Base-by-base conservation (phyloP, 2,329 filamentous ascomycete genomes). In the Sarocladium brachiariae region DNA sequence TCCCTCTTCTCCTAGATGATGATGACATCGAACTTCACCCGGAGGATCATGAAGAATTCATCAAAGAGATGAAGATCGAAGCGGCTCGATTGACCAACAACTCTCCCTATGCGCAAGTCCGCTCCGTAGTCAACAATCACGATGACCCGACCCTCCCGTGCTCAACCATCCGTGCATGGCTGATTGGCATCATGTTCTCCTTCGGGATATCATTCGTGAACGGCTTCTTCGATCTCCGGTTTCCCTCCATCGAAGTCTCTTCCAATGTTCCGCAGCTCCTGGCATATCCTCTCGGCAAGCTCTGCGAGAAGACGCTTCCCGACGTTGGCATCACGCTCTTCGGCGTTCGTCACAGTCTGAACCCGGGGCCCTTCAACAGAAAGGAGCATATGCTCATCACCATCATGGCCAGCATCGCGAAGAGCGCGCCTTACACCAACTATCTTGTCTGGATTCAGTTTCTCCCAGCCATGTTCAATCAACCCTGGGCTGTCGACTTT, bases 361-460 rank as follows among this genome's bases (percentile, higher is more conserved):
- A 80, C 57, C 77, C 78, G 0, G 77, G 77, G 0, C 73, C 72
- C 2, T 82, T 82, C 59, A 76, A 74, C 50, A 74, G 74, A 57
- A 83, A 83, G 63, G 79, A 83, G 61, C 79, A 83, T 58, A 78
- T 79, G 70, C 68, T 83, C 35, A 77, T 81, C 55, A 76, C 75
- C 53, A 77, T 80, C 61, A 80, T 80, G 76, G 79, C 83, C 50
- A 84, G 84, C 60, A 75, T 77, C 11, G 72, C 73, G 10, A 75
- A 71, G 62, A 72, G 71, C 53, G 68, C 69, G 3, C 76, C 76
- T 0, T 80, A 78, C 58, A 79, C 76, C 2, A 75, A 74, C 62
- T 70, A 76, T 57, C 77, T 79, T 52, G 74, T 78, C 53, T 78
- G 74, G 74, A 71, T 73, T 5, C 76, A 80, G 48, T 70, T 67